Percentiles rank a stretch among this genome's conserved stretches.
These are phyloP conservation scores for Kentomonas sorsogonicus DNA, from an alignment of 208 protist species.

Conservation along the genomic window DNA sequence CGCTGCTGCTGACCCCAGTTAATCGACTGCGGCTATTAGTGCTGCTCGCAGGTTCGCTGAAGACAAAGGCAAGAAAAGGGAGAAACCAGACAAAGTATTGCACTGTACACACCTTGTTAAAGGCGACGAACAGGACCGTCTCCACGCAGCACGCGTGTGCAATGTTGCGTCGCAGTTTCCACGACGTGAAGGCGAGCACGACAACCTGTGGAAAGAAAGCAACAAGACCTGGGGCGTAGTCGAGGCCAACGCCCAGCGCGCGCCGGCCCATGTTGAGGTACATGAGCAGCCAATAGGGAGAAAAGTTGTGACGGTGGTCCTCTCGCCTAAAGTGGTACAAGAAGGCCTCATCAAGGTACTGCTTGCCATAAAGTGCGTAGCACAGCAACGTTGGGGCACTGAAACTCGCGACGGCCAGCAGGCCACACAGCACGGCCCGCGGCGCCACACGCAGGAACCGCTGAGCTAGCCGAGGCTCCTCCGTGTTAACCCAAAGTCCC, in stretches of 20 bases:
- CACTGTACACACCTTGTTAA: constrained; percentile 94
- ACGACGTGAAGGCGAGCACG: constrained; percentile 62
- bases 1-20: too few relatives aligned
- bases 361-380: constrained; percentile 58
- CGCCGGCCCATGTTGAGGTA: constrained; percentile 74
- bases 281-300: constrained; percentile 88
- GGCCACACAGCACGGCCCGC: constrained; percentile 28
- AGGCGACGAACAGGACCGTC: constrained; percentile 89
- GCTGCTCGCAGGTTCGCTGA: constrained; percentile 31
- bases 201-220: constrained; percentile 85
- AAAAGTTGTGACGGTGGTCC: constrained; percentile 92
- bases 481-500: constrained; percentile 40
- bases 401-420: constrained; percentile 45
- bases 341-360: constrained; percentile 76
- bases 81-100: constrained; percentile 96
- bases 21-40: neutral
- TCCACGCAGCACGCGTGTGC: constrained; percentile 74
- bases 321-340: constrained; percentile 77
- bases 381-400: constrained; percentile 45
- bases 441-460: constrained; percentile 12
- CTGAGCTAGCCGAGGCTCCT: neutral
- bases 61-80: constrained; percentile 73
- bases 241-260: constrained; percentile 33
- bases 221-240: constrained; percentile 56
- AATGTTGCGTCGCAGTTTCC: constrained; percentile 66